These are phyloP conservation scores for Lactifluus pinguis DNA, from an alignment of 768 basidiomycete species.

Conservation along the genomic window DNA sequence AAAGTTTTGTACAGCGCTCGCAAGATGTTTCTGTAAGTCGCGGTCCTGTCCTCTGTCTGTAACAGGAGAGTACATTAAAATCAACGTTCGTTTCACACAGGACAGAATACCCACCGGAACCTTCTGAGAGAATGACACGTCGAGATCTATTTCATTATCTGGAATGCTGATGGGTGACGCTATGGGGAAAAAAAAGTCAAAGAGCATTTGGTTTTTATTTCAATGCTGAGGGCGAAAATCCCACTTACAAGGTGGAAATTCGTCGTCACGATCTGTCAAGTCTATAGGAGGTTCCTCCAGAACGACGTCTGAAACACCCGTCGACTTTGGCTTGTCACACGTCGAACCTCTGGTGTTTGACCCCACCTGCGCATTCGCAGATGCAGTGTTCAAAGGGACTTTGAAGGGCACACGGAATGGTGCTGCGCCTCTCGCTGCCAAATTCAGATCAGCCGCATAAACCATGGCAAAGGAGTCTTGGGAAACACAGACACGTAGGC, in stretches of 20 bases:
- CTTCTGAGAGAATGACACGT: slow-evolving; percentile 34
- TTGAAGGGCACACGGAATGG: slow-evolving; percentile 30
- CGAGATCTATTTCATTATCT: slow-evolving; percentile 30
- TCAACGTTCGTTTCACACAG: no score
- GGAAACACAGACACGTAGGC: not conserved
- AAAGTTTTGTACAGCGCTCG: slow-evolving; percentile 33
- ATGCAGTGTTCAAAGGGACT: slow-evolving; percentile 18
- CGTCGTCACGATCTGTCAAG: slow-evolving; percentile 12
- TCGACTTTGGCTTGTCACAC: not conserved
- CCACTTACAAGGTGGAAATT: slow-evolving; percentile 25
- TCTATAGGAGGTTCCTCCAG: not conserved
- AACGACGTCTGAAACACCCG: not conserved
- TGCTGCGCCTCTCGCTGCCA: not conserved
- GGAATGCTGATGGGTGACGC: slow-evolving; percentile 20
- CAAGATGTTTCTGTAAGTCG: slow-evolving; percentile 33
- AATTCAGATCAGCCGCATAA: not conserved
- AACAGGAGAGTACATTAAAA: not conserved
- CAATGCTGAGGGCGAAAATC: slow-evolving; percentile 13
- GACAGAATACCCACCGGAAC: slow-evolving; percentile 29
- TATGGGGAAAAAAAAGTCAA: not conserved
- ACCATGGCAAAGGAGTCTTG: not conserved
- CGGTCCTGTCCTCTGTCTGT: slow-evolving; percentile 12
- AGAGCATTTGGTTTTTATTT: not conserved
- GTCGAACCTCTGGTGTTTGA: not conserved
- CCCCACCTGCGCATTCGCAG: not conserved